Evolutionary conservation across 345 rosid species (phyloP), one percentile per base, ranked within the genome.

Genomic region (Citrus glauca): DNA sequence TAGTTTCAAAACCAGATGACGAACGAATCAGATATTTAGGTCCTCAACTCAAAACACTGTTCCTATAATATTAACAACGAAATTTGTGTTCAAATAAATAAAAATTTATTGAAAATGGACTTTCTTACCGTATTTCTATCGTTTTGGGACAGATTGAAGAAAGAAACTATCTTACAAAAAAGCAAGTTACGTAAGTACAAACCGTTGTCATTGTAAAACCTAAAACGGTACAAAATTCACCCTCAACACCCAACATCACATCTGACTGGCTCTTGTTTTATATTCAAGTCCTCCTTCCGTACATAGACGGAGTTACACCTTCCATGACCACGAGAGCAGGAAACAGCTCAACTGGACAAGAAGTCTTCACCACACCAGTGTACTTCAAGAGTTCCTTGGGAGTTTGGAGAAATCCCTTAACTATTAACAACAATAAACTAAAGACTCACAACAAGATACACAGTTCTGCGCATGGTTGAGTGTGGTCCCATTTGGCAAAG

Each of bases 351-450:
- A n/a, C 35, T 28, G 42, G 27, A 59, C 72, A 69, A 55, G 19
- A 75, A 40, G 73, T 61, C 73, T 56, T 55, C 25, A 35, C 68
- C 66, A 24, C 66, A 71, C 57, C 70, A 10, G 50, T 30, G 33
- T 33, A 45, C 66, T 10, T 71, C n/a, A 45, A 57, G 16, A 71
- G 66, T 55, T 65, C 35, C 72, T 42, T 53, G 38, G 62, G 67
- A 38, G 33, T 48, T n/a, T 65, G 14, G 17, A 64, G 66, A 38
- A 53, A 53, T 19, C 63, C 40, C 57, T 10, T 16, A 66, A 68
- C 65, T 5, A 28, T 69, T 76, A 40, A 30, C n/a, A 38, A 27
- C 37, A 9, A 42, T 53, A 55, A 28, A 71, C 69, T 33, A 32
- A 68, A 55, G 55, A 72, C 56, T 66, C 66, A 33, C 11, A 48